Evolutionary conservation across 2,329 filamentous ascomycete genomes (phyloP).

Genomic region (Beauveria medogensis): DNA sequence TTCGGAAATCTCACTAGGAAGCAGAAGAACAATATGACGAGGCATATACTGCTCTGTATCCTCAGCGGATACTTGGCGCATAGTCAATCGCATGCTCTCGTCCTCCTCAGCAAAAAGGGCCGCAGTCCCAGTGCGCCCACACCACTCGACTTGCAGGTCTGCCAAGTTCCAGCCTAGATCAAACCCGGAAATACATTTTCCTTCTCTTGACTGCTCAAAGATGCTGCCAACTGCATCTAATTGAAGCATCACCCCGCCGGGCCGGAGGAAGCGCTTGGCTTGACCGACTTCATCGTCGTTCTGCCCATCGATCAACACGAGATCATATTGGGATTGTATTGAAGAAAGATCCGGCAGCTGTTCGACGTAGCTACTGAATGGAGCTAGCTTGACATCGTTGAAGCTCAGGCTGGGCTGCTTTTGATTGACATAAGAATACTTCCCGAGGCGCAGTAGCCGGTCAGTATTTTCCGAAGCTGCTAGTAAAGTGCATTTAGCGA

Average conservation of each 20-base stretch:
- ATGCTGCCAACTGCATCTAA: background rate
- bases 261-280: constrained; percentile 12
- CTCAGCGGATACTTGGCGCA: background rate
- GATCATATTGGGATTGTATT: background rate
- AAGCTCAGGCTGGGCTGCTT: background rate
- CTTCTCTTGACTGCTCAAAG: background rate
- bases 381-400: background rate
- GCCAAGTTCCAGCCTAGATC: background rate
- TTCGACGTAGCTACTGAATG: background rate
- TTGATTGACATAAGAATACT: constrained; percentile 23
- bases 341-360: background rate
- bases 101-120: background rate
- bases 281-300: constrained; percentile 10
- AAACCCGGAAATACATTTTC: background rate
- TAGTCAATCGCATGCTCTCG: background rate
- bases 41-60: background rate
- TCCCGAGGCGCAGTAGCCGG: constrained; percentile 25
- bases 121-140: background rate
- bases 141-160: background rate
- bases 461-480: constrained; percentile 16
- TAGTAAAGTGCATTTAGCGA: constrained; percentile 20
- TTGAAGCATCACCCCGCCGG: constrained; percentile 1
- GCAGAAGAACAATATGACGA: background rate
- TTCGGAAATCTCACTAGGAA: background rate
- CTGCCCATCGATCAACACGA: background rate